phyloP scores from a whole-genome alignment of 139 green algal species.

The Trebouxia sp. region DNA sequence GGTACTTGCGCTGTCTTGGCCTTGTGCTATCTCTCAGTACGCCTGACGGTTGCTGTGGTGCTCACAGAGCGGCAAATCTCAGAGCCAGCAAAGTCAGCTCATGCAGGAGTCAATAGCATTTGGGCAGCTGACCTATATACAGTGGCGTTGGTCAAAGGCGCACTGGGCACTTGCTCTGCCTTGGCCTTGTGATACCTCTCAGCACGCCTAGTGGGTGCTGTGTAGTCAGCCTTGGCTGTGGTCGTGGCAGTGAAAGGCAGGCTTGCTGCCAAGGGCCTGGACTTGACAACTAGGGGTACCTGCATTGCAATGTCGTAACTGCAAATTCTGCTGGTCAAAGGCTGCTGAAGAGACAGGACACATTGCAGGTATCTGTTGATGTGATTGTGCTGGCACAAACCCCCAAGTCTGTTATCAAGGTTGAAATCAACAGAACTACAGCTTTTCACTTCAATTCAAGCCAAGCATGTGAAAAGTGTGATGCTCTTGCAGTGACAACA shows the following conservation, averaged over 20 bases:
- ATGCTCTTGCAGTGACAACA: no score
- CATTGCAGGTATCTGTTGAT: neutral
- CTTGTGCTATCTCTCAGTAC: no score
- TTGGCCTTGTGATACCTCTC: neutral
- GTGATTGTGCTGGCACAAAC: no score
- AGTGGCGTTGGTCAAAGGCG: conserved; percentile 5
- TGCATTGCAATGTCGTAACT: neutral
- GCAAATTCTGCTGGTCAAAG: neutral
- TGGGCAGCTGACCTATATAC: conserved; percentile 4
- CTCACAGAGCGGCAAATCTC: no score
- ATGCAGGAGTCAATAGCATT: neutral
- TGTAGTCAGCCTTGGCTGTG: conserved; percentile 25
- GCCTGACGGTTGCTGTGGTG: no score
- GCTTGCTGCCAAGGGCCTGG: neutral
- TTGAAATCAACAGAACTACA: no score
- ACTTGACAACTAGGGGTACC: neutral
- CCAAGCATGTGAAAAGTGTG: no score
- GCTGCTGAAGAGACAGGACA: neutral
- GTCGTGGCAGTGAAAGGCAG: conserved; percentile 13
- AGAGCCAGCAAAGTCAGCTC: no score
- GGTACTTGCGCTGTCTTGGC: no score
- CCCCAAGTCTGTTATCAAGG: no score
- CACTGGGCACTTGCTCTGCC: neutral
- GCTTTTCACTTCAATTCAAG: no score
- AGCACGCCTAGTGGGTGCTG: neutral